phyloP scores from a whole-genome alignment of 805 yeast genomes.

The Allodekkera sacchari region DNA sequence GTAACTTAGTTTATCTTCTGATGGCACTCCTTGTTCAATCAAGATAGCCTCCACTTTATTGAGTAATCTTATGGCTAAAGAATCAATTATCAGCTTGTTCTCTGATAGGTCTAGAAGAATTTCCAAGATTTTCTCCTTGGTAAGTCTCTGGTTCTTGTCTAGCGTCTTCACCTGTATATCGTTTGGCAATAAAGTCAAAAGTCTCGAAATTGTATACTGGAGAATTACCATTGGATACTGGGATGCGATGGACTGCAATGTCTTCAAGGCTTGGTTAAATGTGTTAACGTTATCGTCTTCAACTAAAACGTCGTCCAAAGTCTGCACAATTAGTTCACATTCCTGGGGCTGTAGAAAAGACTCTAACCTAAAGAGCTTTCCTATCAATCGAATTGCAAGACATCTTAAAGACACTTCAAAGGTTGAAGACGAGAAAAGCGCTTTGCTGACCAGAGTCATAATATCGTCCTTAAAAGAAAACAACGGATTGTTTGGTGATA shows the following conservation, averaged over 20 bases:
- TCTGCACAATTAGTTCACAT: conserved; percentile 51
- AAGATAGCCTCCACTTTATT: conserved; percentile 26
- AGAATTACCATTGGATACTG: conserved; percentile 33
- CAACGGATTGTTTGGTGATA: conserved; percentile 28
- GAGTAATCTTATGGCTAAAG: conserved; percentile 34
- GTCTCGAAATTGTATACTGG: conserved; percentile 42
- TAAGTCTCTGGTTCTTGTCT: neutral
- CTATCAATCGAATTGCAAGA: conserved; percentile 56
- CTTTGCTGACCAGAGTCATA: conserved; percentile 56
- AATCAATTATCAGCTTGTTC: conserved; percentile 35
- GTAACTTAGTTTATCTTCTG: neutral
- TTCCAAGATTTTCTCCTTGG: conserved; percentile 27
- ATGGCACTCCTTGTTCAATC: too few species aligned
- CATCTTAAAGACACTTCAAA: conserved; percentile 64
- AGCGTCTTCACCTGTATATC: neutral
- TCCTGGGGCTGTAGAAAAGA: conserved; percentile 48
- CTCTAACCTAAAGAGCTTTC: conserved; percentile 43
- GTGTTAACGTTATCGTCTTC: conserved; percentile 43
- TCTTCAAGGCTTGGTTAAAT: conserved; percentile 42
- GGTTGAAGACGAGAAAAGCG: conserved; percentile 58
- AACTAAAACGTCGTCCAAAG: conserved; percentile 56
- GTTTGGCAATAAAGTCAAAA: conserved; percentile 45
- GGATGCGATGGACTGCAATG: conserved; percentile 42
- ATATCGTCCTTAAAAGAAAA: conserved; percentile 54
- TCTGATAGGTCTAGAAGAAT: conserved; percentile 31